phyloP scores from a whole-genome alignment of 1,284 basidiomycete genomes.

The Abortiporus biennis region DNA sequence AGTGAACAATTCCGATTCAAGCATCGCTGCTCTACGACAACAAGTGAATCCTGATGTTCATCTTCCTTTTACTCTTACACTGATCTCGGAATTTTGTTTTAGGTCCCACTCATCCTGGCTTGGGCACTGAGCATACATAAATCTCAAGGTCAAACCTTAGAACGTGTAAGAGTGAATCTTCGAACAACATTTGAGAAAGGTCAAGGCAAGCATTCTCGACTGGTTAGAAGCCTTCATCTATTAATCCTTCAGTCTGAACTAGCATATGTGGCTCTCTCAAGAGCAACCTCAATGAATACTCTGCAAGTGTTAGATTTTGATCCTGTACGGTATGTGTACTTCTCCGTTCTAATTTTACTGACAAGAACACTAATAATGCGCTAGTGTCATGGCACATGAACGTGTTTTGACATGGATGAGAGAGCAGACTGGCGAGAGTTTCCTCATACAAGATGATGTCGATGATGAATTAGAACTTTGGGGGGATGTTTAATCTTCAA shows the following conservation, averaged over 20 bases:
- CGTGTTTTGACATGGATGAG: slow-evolving; percentile 16
- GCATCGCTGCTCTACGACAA: slow-evolving; percentile 43
- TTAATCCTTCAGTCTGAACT: neutral
- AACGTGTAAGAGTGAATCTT: slow-evolving; percentile 71
- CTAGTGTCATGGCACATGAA: slow-evolving; percentile 14
- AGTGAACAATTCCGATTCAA: slow-evolving; percentile 46
- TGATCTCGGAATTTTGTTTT: too few species aligned
- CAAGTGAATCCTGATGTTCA: too few species aligned
- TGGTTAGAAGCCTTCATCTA: too few species aligned
- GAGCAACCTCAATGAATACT: slow-evolving; percentile 19
- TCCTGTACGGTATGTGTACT: slow-evolving; percentile 15
- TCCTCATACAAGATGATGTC: too few species aligned
- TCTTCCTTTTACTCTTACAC: too few species aligned
- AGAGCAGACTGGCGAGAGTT: neutral
- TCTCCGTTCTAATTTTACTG: neutral
- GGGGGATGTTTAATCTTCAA: too few species aligned
- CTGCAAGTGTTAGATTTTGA: slow-evolving; percentile 23
- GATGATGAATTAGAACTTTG: too few species aligned
- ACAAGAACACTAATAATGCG: neutral
- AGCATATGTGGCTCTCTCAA: slow-evolving; percentile 27
- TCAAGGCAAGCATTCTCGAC: too few species aligned
- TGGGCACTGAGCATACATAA: slow-evolving; percentile 87
- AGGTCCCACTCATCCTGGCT: slow-evolving; percentile 75
- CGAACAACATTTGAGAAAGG: slow-evolving; percentile 74
- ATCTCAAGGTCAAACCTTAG: slow-evolving; percentile 78